Conservation (phyloP, 768 basidiomycete species). For the Lactifluus piperatus region DNA sequence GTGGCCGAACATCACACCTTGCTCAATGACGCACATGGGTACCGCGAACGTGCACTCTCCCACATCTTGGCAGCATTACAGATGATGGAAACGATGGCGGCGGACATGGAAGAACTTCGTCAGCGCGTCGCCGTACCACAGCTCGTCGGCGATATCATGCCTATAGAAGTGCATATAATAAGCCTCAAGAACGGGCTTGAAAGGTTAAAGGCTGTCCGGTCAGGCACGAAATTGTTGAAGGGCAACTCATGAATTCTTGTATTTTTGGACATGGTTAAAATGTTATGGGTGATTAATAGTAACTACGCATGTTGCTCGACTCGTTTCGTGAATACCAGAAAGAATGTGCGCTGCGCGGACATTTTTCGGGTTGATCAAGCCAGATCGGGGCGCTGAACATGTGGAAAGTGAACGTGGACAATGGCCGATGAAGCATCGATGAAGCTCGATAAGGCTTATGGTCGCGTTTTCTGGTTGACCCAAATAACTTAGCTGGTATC, state of each 20-base stretch:
- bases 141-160: constrained; percentile 46
- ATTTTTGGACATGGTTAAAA: background rate
- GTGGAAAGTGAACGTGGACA: too few relatives aligned
- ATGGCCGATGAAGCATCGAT: too few relatives aligned
- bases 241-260: constrained; percentile 27
- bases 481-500: too few relatives aligned
- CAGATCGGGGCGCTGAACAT: too few relatives aligned
- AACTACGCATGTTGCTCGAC: background rate
- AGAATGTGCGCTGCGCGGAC: too few relatives aligned
- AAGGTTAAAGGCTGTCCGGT: constrained; percentile 48
- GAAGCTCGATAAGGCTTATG: too few relatives aligned
- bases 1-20: constrained; percentile 45
- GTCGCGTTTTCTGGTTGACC: too few relatives aligned
- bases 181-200: constrained; percentile 59
- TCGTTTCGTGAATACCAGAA: too few relatives aligned
- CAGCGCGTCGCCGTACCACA: constrained; percentile 64
- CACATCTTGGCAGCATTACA: constrained; percentile 63
- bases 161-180: constrained; percentile 67
- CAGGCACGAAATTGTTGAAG: constrained; percentile 37
- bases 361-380: too few relatives aligned
- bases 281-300: background rate
- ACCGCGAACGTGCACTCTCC: constrained; percentile 50
- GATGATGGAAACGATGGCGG: constrained; percentile 52
- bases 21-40: constrained; percentile 45
- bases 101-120: constrained; percentile 69